Evolutionary conservation across 768 basidiomycete genomes (phyloP).

Genomic region (Erythrobasidium yunnanense): DNA sequence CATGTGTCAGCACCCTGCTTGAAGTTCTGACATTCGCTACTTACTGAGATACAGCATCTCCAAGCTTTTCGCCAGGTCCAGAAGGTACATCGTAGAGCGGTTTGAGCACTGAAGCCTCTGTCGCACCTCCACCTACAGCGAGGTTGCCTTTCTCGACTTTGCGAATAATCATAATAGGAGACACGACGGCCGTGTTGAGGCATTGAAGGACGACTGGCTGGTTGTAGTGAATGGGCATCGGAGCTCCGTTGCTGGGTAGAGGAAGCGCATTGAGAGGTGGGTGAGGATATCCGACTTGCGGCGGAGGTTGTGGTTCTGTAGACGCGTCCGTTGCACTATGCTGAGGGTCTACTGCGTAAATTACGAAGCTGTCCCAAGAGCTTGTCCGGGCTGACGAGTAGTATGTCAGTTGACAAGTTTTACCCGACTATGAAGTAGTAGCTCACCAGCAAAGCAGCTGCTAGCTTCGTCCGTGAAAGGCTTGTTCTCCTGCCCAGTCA

Average conservation of each 20-base stretch:
- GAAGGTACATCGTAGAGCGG: conserved; percentile 64
- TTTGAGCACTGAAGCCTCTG: conserved; percentile 55
- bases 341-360: conserved; percentile 91
- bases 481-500: conserved; percentile 68
- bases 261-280: conserved; percentile 83
- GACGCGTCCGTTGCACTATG: conserved; percentile 60
- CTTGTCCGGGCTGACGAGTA: conserved; percentile 71
- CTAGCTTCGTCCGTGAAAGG: conserved; percentile 54
- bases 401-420: neutral
- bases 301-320: conserved; percentile 62
- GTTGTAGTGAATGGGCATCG: conserved; percentile 83
- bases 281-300: conserved; percentile 82
- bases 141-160: conserved; percentile 84
- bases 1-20: too few species aligned
- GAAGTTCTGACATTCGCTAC: too few species aligned
- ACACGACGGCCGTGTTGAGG: conserved; percentile 82
- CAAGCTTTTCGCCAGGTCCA: conserved; percentile 71
- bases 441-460: neutral
- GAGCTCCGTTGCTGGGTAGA: conserved; percentile 55
- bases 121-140: conserved; percentile 85
- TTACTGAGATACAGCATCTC: conserved; percentile 79
- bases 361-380: conserved; percentile 89
- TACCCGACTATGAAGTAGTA: neutral
- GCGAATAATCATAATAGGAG: conserved; percentile 83
- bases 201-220: conserved; percentile 92